Percentiles rank a stretch among this genome's conserved stretches.
phyloP scores from a whole-genome alignment of 345 rosid species.

The Citrus reticulata region DNA sequence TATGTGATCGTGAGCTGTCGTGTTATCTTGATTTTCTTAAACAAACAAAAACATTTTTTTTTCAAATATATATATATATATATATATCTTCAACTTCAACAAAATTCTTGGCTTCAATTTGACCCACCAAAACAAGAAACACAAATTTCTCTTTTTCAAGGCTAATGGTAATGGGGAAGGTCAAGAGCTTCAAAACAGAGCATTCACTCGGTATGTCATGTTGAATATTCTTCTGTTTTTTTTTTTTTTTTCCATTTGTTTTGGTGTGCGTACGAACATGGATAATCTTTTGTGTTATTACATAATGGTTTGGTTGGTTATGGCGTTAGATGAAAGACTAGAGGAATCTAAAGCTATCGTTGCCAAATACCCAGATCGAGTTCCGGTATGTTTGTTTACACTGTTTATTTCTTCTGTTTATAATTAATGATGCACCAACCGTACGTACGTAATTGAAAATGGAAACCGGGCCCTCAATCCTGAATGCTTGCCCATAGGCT shows the following conservation, averaged over 20 bases:
- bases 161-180: slow-evolving; percentile 24
- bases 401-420: neutral
- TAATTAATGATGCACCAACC: too few relatives aligned
- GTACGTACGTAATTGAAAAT: neutral
- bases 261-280: neutral
- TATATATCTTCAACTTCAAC: neutral
- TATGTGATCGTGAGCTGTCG: neutral
- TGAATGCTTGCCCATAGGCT: neutral
- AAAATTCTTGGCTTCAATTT: neutral
- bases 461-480: neutral
- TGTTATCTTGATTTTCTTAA: too few relatives aligned
- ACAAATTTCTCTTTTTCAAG: neutral
- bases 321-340: slow-evolving; percentile 44
- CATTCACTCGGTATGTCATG: slow-evolving; percentile 33
- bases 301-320: neutral
- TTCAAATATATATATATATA: too few relatives aligned
- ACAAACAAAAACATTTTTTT: too few relatives aligned
- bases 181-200: slow-evolving; percentile 33
- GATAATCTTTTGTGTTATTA: neutral
- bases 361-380: slow-evolving; percentile 60
- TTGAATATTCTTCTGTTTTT: neutral
- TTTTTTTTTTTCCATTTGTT: too few relatives aligned
- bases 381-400: slow-evolving; percentile 46
- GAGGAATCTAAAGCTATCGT: slow-evolving; percentile 54
- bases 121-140: neutral